Evolutionary conservation across 352 stramenopile species (phyloP), one percentile per base, ranked within the genome.

Genomic region (Phytophthora sansomeana): DNA sequence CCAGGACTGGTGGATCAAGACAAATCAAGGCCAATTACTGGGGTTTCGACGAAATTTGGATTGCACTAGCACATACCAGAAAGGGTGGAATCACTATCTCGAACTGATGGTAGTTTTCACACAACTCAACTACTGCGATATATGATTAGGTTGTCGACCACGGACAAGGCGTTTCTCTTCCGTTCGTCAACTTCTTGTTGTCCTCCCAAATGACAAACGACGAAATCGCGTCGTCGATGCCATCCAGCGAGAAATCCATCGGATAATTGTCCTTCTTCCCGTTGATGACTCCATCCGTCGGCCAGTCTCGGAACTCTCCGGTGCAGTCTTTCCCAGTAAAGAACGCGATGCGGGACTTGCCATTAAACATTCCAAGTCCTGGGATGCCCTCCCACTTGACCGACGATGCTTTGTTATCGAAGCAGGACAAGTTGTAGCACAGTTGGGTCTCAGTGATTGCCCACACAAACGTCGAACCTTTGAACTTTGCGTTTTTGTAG

Each of bases 181-280:
- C 63, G 41, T 76, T 57, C 6, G 51, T 72, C 5, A 46, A 43
- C 8, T 58, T 62, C 24, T 57, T 59, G 42, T 44, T 55, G 28
- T 59, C 42, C 13, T 64, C 39, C 63, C 59, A 76, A 32, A 77
- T 61, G 9, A 68, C 58, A 36, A 77, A 77, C 4, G 69, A 77
- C 11, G 58, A 63, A 7, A 77, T 30, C 13, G 13, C 32, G 24
- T 72, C 55, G 36, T 77, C 24, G 42, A 77, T 63, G 7, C 57
- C 57, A 19, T 77, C 63, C 1, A 60, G 16, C 26, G 29, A 38
- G 28, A 76, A 61, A 9, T 76, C 48, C 29, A 60, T 49, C 11
- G 69, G 69, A 24, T 60, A 77, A 47, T 73, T 63, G 32, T 46
- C 39, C 21, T 65, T 64, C 24, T 54, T 65, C 5, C 30, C 53